Evolutionary conservation across 2,329 filamentous ascomycete species (phyloP).

Genomic region (Cordyceps cateniannulata): DNA sequence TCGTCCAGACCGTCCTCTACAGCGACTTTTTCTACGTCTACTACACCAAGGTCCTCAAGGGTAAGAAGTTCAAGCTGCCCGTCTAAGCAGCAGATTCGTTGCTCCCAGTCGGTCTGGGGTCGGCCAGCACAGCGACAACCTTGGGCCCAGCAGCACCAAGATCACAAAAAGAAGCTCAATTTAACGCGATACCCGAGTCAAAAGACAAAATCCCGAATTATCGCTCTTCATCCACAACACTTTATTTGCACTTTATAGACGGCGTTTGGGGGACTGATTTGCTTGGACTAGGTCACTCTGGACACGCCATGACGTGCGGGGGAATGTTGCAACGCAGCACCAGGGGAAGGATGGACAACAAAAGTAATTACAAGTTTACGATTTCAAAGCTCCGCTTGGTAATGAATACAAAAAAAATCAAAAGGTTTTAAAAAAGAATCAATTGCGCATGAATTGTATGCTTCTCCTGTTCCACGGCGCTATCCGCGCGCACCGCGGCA

Average conservation of each 20-base stretch:
- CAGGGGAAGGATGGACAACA: not conserved
- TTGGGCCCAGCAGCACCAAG: not conserved
- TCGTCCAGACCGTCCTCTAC: constrained; percentile 91
- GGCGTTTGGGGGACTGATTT: constrained; percentile 10
- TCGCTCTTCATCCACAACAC: not conserved
- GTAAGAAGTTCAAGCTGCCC: constrained; percentile 80
- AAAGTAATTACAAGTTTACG: constrained; percentile 8
- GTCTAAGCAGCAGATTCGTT: constrained; percentile 47
- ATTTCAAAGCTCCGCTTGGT: constrained; percentile 1
- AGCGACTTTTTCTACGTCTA: constrained; percentile 99
- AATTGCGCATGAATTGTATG: not conserved
- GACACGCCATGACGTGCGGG: not conserved
- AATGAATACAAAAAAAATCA: not conserved
- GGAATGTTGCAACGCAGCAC: not conserved
- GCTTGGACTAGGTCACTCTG: constrained; percentile 4
- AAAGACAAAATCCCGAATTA: not conserved
- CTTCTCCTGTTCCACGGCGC: not conserved
- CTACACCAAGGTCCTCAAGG: constrained; percentile 91
- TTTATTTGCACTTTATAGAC: constrained; percentile 8
- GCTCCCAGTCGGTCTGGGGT: not conserved
- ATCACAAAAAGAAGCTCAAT: not conserved
- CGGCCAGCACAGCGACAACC: not conserved
- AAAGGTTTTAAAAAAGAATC: not conserved
- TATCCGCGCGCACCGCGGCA: no score
- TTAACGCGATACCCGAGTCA: constrained; percentile 2